Percentiles rank a stretch among this genome's conserved stretches.
Conservation (phyloP, 176 grass and related monocot species). For the Aegilops longissima region DNA sequence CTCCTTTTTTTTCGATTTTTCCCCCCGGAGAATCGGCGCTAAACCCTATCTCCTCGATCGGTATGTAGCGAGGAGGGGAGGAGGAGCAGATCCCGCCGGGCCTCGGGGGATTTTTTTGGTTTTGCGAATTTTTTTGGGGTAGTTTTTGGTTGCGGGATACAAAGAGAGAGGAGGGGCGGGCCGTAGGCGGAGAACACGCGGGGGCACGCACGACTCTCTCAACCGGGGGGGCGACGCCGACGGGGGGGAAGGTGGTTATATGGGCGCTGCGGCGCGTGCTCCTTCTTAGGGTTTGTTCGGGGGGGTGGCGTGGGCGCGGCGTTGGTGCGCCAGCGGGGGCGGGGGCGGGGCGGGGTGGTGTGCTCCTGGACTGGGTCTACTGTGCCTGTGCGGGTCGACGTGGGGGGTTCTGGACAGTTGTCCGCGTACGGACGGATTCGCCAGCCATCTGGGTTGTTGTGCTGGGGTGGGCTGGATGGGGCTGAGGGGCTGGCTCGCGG, state of each 20-base stretch:
- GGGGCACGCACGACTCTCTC: constrained; percentile 45
- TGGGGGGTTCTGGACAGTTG: background rate
- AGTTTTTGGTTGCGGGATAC: constrained; percentile 51
- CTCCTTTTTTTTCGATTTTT: constrained; percentile 23
- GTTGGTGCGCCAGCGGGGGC: background rate
- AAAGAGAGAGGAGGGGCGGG: background rate
- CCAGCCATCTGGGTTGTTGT: no score
- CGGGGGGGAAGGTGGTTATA: constrained; percentile 24
- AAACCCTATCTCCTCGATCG: constrained; percentile 47
- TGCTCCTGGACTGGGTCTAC: background rate
- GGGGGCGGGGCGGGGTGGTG: background rate
- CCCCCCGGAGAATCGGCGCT: background rate
- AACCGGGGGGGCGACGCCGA: constrained; percentile 4
- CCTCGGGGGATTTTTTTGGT: constrained; percentile 20
- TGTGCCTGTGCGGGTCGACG: no score
- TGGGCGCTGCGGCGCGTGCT: background rate
- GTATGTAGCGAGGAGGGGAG: background rate
- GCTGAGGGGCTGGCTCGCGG: background rate
- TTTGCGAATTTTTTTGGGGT: constrained; percentile 27
- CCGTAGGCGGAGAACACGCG: constrained; percentile 49
- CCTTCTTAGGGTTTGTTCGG: constrained; percentile 6
- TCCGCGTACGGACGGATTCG: background rate
- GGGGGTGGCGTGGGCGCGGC: background rate
- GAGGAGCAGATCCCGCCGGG: constrained; percentile 39
- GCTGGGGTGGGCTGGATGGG: background rate